These are phyloP conservation scores for Thelonectria discophora DNA, from an alignment of 2,329 filamentous ascomycete genomes.

Conservation along the genomic window DNA sequence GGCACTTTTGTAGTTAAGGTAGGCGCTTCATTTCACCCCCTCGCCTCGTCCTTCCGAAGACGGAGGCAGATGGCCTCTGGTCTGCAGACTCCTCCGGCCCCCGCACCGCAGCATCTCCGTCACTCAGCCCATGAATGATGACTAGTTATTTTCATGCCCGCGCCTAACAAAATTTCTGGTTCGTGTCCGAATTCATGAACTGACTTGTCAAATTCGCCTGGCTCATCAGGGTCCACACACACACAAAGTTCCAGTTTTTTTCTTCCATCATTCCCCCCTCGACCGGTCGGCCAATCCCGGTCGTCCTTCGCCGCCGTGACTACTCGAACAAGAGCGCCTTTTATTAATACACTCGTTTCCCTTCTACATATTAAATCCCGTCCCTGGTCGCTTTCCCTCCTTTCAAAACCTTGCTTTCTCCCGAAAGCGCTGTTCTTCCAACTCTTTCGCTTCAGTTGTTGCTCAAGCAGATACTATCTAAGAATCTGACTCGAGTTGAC, in stretches of 20 bases:
- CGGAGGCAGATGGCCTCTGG: constrained; percentile 26
- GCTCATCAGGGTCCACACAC: constrained; percentile 28
- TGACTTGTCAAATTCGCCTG: constrained; percentile 5
- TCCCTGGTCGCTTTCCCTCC: constrained; percentile 9
- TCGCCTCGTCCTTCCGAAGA: constrained; percentile 23
- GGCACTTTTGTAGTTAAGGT: too few relatives aligned
- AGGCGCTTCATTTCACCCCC: too few relatives aligned
- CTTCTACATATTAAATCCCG: constrained; percentile 14
- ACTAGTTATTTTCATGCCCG: neutral
- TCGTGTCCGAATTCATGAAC: neutral
- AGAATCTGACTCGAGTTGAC: constrained; percentile 14
- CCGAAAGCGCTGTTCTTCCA: neutral
- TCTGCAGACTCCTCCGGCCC: constrained; percentile 15
- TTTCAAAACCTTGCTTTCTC: neutral
- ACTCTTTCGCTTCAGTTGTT: too few relatives aligned
- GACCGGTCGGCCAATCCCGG: constrained; percentile 40
- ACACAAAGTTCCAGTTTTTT: constrained; percentile 31
- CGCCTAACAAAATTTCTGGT: neutral
- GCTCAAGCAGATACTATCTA: neutral
- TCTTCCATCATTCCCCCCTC: constrained; percentile 30
- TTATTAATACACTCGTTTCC: constrained; percentile 12
- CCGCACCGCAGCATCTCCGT: constrained; percentile 14
- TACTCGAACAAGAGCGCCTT: constrained; percentile 30
- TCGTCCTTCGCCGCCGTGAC: constrained; percentile 31
- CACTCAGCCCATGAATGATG: constrained; percentile 15